A percentile compares a stretch with the other conserved stretches of the same genome.
Conservation (phyloP, 805 yeast species). For the Lipomyces starkeyi region DNA sequence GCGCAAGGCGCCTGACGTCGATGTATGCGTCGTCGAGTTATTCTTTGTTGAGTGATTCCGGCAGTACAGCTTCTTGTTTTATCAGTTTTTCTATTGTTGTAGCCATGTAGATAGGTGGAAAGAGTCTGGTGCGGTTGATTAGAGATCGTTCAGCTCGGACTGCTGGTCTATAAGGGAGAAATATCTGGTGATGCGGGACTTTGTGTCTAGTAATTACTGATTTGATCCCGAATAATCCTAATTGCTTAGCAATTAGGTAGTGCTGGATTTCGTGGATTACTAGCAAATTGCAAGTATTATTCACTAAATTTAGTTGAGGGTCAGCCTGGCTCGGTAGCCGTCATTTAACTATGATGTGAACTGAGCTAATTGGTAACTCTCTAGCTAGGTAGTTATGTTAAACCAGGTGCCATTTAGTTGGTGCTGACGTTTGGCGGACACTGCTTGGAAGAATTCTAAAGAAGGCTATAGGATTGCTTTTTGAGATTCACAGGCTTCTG, state of each 20-base stretch:
- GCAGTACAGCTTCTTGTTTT: conserved; percentile 4
- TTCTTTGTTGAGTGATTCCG: conserved; percentile 3
- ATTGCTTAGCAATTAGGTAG: conserved; percentile 17
- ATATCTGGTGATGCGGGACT: conserved; percentile 11
- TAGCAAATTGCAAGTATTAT: conserved; percentile 44
- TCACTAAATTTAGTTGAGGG: conserved; percentile 28
- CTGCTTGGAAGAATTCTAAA: conserved; percentile 35
- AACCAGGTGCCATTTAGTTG: neutral
- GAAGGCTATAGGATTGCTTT: conserved; percentile 35
- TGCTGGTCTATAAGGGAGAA: conserved; percentile 21
- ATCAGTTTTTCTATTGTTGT: conserved; percentile 13
- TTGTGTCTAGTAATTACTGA: conserved; percentile 1
- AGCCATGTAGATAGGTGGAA: conserved; percentile 28
- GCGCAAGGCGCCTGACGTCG: conserved; percentile 2
- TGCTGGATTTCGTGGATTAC: conserved; percentile 44
- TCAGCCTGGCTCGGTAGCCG: neutral
- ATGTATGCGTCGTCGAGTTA: conserved; percentile 2
- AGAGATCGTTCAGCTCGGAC: conserved; percentile 7
- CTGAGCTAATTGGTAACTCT: neutral
- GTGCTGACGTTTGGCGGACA: conserved; percentile 26
- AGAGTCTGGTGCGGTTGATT: conserved; percentile 12
- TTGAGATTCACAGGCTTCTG: neutral
- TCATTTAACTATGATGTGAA: neutral
- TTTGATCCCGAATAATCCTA: conserved; percentile 12
- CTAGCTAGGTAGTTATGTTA: conserved; percentile 18